Evolutionary conservation across 2,329 filamentous ascomycete species (phyloP).

Genomic region (Aschersonia sp.): DNA sequence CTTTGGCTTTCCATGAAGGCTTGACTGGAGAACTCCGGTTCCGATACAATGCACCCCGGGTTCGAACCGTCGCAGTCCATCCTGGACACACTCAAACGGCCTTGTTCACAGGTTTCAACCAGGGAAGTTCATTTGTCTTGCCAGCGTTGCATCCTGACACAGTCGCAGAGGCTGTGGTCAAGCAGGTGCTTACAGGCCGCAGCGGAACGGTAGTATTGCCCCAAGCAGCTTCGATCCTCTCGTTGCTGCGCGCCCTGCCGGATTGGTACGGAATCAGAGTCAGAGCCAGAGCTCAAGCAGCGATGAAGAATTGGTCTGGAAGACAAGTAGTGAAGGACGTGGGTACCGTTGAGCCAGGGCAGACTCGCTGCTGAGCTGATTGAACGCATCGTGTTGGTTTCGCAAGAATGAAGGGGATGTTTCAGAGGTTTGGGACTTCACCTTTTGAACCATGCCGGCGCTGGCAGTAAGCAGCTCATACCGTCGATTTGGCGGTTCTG

Average conservation of each 20-base stretch:
- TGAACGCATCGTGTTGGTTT: neutral
- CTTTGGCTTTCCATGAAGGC: slow-evolving; percentile 54
- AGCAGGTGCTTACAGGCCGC: slow-evolving; percentile 31
- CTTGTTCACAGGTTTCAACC: slow-evolving; percentile 34
- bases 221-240: slow-evolving; percentile 20
- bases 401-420: too few species aligned
- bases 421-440: too few species aligned
- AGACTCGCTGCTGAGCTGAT: neutral
- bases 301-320: slow-evolving; percentile 29
- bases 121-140: slow-evolving; percentile 25
- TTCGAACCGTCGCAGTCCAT: slow-evolving; percentile 52
- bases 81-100: slow-evolving; percentile 27
- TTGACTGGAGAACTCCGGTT: slow-evolving; percentile 41
- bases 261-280: slow-evolving; percentile 45
- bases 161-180: slow-evolving; percentile 31
- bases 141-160: slow-evolving; percentile 10
- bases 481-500: too few species aligned
- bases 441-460: too few species aligned
- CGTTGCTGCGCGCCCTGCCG: slow-evolving; percentile 37
- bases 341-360: slow-evolving; percentile 9
- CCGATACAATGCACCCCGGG: slow-evolving; percentile 44
- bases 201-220: slow-evolving; percentile 34
- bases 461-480: too few species aligned
- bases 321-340: slow-evolving; percentile 32
- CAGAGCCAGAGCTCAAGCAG: slow-evolving; percentile 24